Conservation (phyloP, 495 filamentous ascomycete genomes). For the Aspergillus nidulans region DNA sequence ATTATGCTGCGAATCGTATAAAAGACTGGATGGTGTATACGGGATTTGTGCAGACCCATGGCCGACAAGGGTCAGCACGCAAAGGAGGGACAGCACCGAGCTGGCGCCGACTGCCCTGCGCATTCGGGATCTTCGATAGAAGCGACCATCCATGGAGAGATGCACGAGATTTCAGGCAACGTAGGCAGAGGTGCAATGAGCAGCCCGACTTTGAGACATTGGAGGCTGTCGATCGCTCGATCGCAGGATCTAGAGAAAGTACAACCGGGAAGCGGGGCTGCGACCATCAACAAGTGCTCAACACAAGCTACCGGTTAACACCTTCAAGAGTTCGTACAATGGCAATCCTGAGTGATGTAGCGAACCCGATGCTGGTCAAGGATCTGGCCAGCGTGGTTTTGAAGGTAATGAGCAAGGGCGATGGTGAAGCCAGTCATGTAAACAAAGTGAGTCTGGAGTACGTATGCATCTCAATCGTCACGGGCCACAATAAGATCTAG, state of each 20-base stretch:
- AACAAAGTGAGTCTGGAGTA: slow-evolving; percentile 9
- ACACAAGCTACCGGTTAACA: not conserved
- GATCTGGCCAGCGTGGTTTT: not conserved
- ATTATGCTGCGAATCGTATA: slow-evolving; percentile 50
- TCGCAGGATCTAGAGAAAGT: slow-evolving; percentile 11
- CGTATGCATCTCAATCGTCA: slow-evolving; percentile 10
- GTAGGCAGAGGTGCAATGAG: slow-evolving; percentile 3
- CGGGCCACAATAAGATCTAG: slow-evolving; percentile 12
- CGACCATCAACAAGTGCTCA: slow-evolving; percentile 5
- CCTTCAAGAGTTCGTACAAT: not conserved
- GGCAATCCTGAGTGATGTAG: not conserved
- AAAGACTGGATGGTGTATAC: slow-evolving; percentile 69
- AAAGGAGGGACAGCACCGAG: slow-evolving; percentile 15
- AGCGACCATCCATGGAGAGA: slow-evolving; percentile 21
- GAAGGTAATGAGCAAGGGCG: not conserved
- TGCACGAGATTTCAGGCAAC: slow-evolving; percentile 2
- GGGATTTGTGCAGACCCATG: slow-evolving; percentile 47
- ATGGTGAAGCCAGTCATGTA: slow-evolving; percentile 1
- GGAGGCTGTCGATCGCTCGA: slow-evolving; percentile 16
- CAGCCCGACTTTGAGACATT: slow-evolving; percentile 16
- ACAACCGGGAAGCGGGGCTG: slow-evolving; percentile 8
- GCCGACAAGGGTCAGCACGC: slow-evolving; percentile 19
- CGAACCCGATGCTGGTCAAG: not conserved
- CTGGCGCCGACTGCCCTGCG: slow-evolving; percentile 16
- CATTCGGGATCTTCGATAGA: slow-evolving; percentile 12